phyloP scores from a whole-genome alignment of 352 stramenopile genomes.

The Globisporangium recalcitrans region DNA sequence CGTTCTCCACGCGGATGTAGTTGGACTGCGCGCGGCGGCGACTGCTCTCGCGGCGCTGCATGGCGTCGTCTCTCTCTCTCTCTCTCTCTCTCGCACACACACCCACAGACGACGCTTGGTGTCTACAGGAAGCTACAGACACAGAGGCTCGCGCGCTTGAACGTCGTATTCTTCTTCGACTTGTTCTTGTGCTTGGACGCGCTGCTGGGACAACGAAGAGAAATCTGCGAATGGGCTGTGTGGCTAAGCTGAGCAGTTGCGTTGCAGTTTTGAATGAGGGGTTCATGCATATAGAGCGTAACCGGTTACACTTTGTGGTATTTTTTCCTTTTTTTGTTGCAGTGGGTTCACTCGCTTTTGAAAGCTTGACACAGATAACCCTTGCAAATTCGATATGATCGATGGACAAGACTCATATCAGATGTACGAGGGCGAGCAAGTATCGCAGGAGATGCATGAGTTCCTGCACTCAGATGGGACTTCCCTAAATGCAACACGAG shows the following conservation, averaged over 20 bases:
- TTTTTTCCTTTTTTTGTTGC: neutral
- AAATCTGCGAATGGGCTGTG: neutral
- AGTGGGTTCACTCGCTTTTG: neutral
- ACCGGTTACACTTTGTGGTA: neutral
- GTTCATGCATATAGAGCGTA: neutral
- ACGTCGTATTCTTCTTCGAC: neutral
- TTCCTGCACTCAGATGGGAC: no score
- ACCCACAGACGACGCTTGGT: neutral
- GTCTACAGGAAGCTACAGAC: neutral
- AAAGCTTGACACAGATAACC: neutral
- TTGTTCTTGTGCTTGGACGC: no score
- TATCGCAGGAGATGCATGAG: no score
- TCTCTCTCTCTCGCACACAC: neutral
- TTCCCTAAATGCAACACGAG: no score
- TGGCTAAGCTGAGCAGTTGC: neutral
- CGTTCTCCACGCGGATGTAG: constrained; percentile 69
- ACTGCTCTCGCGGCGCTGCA: constrained; percentile 19
- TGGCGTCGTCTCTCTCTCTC: neutral
- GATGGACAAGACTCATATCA: no score
- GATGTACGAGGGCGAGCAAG: no score
- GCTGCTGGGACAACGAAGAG: neutral
- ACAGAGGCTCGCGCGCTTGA: no score
- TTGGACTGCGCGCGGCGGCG: constrained; percentile 48
- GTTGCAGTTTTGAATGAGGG: neutral
- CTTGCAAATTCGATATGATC: no score